phyloP scores from a whole-genome alignment of 2,329 filamentous ascomycete species.

The Plectosphaerella cucumerina region DNA sequence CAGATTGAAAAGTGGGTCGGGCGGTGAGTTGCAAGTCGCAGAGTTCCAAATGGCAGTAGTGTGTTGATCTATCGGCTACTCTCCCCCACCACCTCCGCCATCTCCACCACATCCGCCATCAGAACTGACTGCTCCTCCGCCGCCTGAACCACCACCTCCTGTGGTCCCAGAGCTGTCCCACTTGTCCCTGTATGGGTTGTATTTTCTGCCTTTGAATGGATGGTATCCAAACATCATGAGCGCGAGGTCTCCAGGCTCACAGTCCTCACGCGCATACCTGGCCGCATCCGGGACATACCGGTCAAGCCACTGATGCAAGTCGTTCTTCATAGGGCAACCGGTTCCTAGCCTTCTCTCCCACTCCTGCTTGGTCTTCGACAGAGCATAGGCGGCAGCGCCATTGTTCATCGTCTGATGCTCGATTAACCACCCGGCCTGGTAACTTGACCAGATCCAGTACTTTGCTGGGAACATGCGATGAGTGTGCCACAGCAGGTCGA shows the following conservation, averaged over 20 bases:
- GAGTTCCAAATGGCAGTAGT: too few species aligned
- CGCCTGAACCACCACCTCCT: not conserved
- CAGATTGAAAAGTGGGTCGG: too few species aligned
- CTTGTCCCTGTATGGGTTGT: conserved; percentile 2
- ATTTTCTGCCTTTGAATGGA: not conserved
- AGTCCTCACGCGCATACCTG: not conserved
- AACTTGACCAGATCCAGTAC: conserved; percentile 10
- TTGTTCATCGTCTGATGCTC: conserved; percentile 1
- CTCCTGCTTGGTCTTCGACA: not conserved
- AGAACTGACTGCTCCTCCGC: not conserved
- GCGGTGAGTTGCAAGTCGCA: too few species aligned
- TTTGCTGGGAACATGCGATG: conserved; percentile 9
- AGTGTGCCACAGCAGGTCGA: conserved; percentile 12
- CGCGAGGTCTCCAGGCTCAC: conserved; percentile 1
- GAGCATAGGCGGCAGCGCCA: not conserved
- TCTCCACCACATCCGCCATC: conserved; percentile 4
- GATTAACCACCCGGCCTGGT: conserved; percentile 4
- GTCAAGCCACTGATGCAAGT: conserved; percentile 2
- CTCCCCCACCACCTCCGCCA: conserved; percentile 6
- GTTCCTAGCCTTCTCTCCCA: conserved; percentile 4
- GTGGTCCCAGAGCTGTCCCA: not conserved
- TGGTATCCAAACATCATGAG: not conserved
- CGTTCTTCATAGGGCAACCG: not conserved
- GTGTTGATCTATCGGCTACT: too few species aligned
- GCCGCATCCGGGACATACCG: conserved; percentile 7